A percentile compares a stretch with the other conserved stretches of the same genome.
Evolutionary conservation across 169 alveolate genomes (phyloP).

Genomic region (Theileria sp.): DNA sequence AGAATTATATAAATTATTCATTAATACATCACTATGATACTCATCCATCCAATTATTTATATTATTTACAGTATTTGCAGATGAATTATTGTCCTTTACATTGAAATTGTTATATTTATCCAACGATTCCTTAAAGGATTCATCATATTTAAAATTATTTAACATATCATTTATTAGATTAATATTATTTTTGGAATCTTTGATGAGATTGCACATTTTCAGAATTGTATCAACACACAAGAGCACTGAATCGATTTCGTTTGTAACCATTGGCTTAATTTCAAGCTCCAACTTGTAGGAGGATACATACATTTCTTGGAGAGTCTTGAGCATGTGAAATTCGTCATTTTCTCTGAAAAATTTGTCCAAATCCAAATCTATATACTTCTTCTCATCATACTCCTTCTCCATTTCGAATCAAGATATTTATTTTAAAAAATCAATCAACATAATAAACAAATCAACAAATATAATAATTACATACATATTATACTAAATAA

Average conservation of each 20-base stretch:
- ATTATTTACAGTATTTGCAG: not conserved
- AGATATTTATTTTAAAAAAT: not conserved
- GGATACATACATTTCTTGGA: constrained; percentile 60
- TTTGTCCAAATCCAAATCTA: constrained; percentile 42
- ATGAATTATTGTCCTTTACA: not conserved
- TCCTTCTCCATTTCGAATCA: constrained; percentile 7
- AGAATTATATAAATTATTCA: not conserved
- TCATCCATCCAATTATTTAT: not conserved
- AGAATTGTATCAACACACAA: constrained; percentile 49
- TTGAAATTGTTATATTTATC: not conserved
- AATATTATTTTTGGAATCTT: constrained; percentile 30
- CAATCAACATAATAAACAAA: not conserved
- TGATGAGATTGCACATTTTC: constrained; percentile 48
- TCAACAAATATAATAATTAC: not conserved
- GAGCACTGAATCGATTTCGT: constrained; percentile 47
- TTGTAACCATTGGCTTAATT: constrained; percentile 48
- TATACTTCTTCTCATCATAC: constrained; percentile 15
- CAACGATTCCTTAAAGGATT: not conserved
- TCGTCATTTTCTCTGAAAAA: constrained; percentile 59
- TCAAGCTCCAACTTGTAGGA: constrained; percentile 43
- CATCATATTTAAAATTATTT: constrained; percentile 4
- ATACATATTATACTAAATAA: not conserved
- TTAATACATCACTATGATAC: constrained; percentile 3
- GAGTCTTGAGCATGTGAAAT: constrained; percentile 52
- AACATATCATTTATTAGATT: constrained; percentile 13